phyloP scores from a whole-genome alignment of 371 early-diverging fungal species.

The Mucor racemosus region DNA sequence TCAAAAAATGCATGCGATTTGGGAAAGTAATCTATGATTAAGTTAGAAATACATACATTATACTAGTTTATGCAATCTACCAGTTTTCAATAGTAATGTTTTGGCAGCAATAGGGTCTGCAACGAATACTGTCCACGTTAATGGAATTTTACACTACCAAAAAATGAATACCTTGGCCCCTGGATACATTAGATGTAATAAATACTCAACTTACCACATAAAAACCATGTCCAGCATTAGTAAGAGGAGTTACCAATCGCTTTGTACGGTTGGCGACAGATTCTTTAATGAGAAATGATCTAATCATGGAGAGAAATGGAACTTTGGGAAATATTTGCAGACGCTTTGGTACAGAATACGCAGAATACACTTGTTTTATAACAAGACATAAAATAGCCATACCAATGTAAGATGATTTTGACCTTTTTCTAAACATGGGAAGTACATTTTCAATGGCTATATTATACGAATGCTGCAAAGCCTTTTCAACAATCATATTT shows the following conservation, averaged over 20 bases:
- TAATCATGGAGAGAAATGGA: conserved; percentile 14
- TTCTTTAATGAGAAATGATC: conserved; percentile 14
- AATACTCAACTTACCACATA: conserved; percentile 10
- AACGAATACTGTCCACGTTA: conserved; percentile 33
- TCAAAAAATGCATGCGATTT: conserved; percentile 12
- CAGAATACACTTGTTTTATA: conserved; percentile 10
- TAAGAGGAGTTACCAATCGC: conserved; percentile 11
- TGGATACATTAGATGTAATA: background rate
- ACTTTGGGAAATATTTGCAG: conserved; percentile 13
- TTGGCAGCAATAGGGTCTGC: conserved; percentile 34
- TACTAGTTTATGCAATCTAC: background rate
- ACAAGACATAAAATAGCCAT: conserved; percentile 10
- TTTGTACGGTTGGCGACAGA: conserved; percentile 2
- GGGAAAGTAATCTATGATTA: conserved; percentile 14
- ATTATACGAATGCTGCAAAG: background rate
- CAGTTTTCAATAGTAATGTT: conserved; percentile 28
- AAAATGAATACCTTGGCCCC: background rate
- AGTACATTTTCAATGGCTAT: background rate
- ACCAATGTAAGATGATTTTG: conserved; percentile 12
- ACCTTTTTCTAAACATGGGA: conserved; percentile 4
- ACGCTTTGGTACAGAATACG: conserved; percentile 8
- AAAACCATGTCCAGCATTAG: conserved; percentile 7
- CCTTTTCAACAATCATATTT: background rate
- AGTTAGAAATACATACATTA: background rate
- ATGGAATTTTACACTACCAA: background rate